A percentile compares a stretch with the other conserved stretches of the same genome.
Evolutionary conservation across 345 rosid genomes (phyloP).

Genomic region (Boechera divaricarpa): DNA sequence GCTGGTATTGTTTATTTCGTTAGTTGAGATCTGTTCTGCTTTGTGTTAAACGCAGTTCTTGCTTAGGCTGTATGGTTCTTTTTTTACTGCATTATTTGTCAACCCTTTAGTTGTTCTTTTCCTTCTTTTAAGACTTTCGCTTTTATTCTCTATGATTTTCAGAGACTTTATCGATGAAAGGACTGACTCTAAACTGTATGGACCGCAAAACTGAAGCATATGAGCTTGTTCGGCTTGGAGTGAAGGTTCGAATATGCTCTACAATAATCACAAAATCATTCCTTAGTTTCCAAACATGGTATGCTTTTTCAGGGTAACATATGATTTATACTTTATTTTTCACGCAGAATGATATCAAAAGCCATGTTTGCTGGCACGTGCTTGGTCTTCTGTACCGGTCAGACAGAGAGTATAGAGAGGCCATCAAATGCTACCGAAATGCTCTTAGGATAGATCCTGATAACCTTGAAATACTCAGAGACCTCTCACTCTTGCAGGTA

Average conservation of each 20-base stretch:
- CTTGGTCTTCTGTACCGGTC: slow-evolving; percentile 98
- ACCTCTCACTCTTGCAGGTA: slow-evolving; percentile 97
- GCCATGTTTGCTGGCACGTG: slow-evolving; percentile 99
- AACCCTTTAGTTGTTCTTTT: slow-evolving; percentile 4
- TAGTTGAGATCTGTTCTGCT: slow-evolving; percentile 11
- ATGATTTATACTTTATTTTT: slow-evolving; percentile 32
- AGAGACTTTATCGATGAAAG: slow-evolving; percentile 99
- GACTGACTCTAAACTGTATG: slow-evolving; percentile 96
- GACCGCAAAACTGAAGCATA: slow-evolving; percentile 98
- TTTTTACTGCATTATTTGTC: not conserved
- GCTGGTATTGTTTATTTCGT: slow-evolving; percentile 9
- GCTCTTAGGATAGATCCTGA: slow-evolving; percentile 97
- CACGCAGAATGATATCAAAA: slow-evolving; percentile 95
- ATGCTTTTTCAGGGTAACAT: slow-evolving; percentile 17
- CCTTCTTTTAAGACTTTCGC: slow-evolving; percentile 4
- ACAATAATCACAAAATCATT: slow-evolving; percentile 4
- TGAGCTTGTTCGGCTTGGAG: slow-evolving; percentile 92
- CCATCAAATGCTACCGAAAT: slow-evolving; percentile 96
- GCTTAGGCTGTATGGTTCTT: slow-evolving; percentile 6
- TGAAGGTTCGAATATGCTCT: slow-evolving; percentile 67
- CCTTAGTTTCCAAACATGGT: slow-evolving; percentile 16
- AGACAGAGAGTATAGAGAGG: slow-evolving; percentile 98
- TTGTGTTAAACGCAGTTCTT: slow-evolving; percentile 11
- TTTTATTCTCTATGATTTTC: slow-evolving; percentile 37
- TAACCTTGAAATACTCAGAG: slow-evolving; percentile 94